Evolutionary conservation across 345 rosid genomes (phyloP), one percentile per base, ranked within the genome.

Genomic region (Litchi chinensis): DNA sequence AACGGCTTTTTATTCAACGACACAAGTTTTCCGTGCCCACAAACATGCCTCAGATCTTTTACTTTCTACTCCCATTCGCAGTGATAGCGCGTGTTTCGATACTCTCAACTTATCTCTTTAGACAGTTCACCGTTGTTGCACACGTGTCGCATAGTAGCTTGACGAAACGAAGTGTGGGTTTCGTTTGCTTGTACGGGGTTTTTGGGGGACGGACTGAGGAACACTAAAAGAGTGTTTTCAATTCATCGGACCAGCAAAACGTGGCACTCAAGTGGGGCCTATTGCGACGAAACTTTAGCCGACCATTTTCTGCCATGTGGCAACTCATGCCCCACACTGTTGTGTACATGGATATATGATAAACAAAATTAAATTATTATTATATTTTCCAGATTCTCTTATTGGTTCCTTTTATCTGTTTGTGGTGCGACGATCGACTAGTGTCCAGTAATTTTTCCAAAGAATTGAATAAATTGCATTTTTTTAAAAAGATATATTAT

Each of bases 21-120:
- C 72, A 73, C 68, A 62, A 44, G 74, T 77, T 76, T 80, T 83
- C 86, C 40, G 86, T 83, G 83, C 83, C 79, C 71, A 37, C 74
- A 41, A 11, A 39, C 70, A 21, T 24, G 22, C 13, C 12, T 10
- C n/a, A 32, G 3, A 32, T 32, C 0, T 57, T 16, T 48, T 0
- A 2, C 57, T 63, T 44, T 32, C 11, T 11, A 19, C 10, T 65
- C 19, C 62, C 3, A 46, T 28, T 26, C 52, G 43, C 70, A 10
- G 41, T 0, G 56, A 16, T 3, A 0, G 77, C 68, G 57, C 77
- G 77, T 62, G 57, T 0, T 0, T 0, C 0, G 7, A 28, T 26
- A 12, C 16, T 11, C 28, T 50, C 4, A 3, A 50, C 19, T 12
- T 6, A 50, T 50, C 18, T 18, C 13, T 50, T 3, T 50, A 50